These are phyloP conservation scores for Aurantiochytrium sp. DNA, from an alignment of 108 stramenopile genomes.

Conservation along the genomic window DNA sequence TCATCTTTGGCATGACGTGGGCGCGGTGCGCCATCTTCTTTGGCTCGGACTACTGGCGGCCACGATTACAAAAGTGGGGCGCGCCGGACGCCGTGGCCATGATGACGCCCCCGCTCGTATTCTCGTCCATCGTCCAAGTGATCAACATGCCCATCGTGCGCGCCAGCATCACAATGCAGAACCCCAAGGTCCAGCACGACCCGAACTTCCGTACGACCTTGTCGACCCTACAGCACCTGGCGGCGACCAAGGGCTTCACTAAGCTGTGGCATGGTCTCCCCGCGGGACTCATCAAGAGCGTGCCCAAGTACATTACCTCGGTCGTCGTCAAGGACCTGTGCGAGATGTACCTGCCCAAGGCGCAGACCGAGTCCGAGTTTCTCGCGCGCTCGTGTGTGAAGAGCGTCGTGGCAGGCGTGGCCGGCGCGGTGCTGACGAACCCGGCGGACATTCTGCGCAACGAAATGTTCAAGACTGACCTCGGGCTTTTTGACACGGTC, in stretches of 20 bases:
- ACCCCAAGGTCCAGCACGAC: conserved; percentile 52
- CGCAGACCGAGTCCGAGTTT: conserved; percentile 29
- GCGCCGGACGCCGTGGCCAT: conserved; percentile 49
- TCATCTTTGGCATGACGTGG: conserved; percentile 91
- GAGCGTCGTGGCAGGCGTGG: conserved; percentile 78
- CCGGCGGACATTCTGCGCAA: conserved; percentile 94
- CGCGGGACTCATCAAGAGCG: conserved; percentile 93
- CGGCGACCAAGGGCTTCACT: conserved; percentile 56
- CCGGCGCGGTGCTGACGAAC: conserved; percentile 92
- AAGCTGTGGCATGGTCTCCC: conserved; percentile 85
- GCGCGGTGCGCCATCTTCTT: conserved; percentile 93
- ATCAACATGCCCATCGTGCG: conserved; percentile 90
- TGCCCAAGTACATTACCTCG: conserved; percentile 91
- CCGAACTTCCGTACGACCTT: conserved; percentile 63
- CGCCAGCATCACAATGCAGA: conserved; percentile 81
- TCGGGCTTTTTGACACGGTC: conserved; percentile 59
- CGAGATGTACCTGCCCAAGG: conserved; percentile 52
- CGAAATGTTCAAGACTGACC: conserved; percentile 97
- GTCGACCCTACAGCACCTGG: conserved; percentile 67
- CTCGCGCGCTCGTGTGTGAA: conserved; percentile 76
- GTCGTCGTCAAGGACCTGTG: conserved; percentile 82
- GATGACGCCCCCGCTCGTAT: conserved; percentile 72
- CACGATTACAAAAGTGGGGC: conserved; percentile 39
- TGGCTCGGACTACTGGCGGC: conserved; percentile 77
- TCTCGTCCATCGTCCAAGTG: conserved; percentile 72